Conservation (phyloP, 1,139 yeast genomes). For the Geotrichum fermentans region DNA sequence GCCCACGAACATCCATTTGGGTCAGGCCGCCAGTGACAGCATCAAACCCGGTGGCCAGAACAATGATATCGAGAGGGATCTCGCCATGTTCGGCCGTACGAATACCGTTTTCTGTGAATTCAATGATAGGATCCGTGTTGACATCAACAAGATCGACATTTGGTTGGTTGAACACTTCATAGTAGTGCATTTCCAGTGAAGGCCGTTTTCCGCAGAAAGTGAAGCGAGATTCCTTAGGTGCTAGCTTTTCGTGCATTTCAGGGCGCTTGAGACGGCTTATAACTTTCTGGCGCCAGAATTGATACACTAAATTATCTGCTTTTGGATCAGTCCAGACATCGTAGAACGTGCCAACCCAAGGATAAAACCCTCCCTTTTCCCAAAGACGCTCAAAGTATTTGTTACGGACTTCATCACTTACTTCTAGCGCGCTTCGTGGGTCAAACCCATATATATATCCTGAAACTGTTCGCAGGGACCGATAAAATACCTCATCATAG, state of each 20-base stretch:
- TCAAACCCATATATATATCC: conserved; percentile 26
- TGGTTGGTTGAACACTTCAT: conserved; percentile 32
- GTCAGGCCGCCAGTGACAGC: conserved; percentile 35
- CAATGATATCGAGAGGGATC: conserved; percentile 30
- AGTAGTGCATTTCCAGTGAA: conserved; percentile 28
- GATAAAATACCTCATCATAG: conserved; percentile 23
- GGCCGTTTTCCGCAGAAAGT: conserved; percentile 36
- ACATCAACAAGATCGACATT: conserved; percentile 33
- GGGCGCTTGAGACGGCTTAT: conserved; percentile 30
- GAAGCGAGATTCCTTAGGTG: conserved; percentile 30
- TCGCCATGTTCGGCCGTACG: conserved; percentile 24
- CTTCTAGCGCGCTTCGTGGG: conserved; percentile 21
- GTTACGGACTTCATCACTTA: conserved; percentile 28
- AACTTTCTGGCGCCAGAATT: conserved; percentile 31
- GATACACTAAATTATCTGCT: conserved; percentile 29
- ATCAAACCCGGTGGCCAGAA: conserved; percentile 37
- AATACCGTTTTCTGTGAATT: conserved; percentile 30
- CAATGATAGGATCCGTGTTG: conserved; percentile 28
- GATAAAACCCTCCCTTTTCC: conserved; percentile 29
- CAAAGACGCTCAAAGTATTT: conserved; percentile 25
- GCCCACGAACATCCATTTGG: conserved; percentile 28
- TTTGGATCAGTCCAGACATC: conserved; percentile 28
- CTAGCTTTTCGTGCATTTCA: conserved; percentile 27
- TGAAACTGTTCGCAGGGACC: conserved; percentile 23
- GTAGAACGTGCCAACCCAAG: conserved; percentile 30